A percentile compares a stretch with the other conserved stretches of the same genome.
Evolutionary conservation across 805 yeast species (phyloP).

Genomic region (Candida piceae): DNA sequence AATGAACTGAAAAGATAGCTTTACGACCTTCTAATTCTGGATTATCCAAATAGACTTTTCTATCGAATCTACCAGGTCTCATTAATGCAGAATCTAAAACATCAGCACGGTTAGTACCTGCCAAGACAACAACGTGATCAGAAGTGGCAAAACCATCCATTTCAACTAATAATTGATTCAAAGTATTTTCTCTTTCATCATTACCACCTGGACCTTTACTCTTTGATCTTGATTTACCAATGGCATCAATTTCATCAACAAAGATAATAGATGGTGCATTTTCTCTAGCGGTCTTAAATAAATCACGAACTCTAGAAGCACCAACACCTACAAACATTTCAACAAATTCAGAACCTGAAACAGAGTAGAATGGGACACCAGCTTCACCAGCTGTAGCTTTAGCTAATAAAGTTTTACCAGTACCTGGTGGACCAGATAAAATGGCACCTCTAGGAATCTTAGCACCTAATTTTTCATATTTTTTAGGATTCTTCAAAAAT

Average conservation of each 20-base stretch:
- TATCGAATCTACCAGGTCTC: slow-evolving; percentile 93
- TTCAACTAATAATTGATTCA: slow-evolving; percentile 88
- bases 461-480: slow-evolving; percentile 86
- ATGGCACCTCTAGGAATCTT: slow-evolving; percentile 95
- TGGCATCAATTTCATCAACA: slow-evolving; percentile 94
- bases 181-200: slow-evolving; percentile 90
- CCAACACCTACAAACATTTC: slow-evolving; percentile 98
- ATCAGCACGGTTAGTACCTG: slow-evolving; percentile 93
- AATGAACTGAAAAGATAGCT: slow-evolving; percentile 78
- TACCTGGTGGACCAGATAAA: slow-evolving; percentile 93
- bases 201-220: slow-evolving; percentile 74
- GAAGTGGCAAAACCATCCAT: slow-evolving; percentile 91
- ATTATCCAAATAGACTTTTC: slow-evolving; percentile 79
- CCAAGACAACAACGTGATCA: slow-evolving; percentile 89
- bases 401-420: slow-evolving; percentile 90
- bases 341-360: slow-evolving; percentile 92
- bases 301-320: slow-evolving; percentile 89
- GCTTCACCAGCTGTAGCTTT: slow-evolving; percentile 98
- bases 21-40: slow-evolving; percentile 90
- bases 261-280: slow-evolving; percentile 88
- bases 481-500: slow-evolving; percentile 77
- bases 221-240: slow-evolving; percentile 75
- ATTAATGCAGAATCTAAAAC: slow-evolving; percentile 82
- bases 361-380: slow-evolving; percentile 87
- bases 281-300: slow-evolving; percentile 83